Percentiles rank a stretch among this genome's conserved stretches.
phyloP scores from a whole-genome alignment of 2,329 filamentous ascomycete species.

The Chaetomium sp. region DNA sequence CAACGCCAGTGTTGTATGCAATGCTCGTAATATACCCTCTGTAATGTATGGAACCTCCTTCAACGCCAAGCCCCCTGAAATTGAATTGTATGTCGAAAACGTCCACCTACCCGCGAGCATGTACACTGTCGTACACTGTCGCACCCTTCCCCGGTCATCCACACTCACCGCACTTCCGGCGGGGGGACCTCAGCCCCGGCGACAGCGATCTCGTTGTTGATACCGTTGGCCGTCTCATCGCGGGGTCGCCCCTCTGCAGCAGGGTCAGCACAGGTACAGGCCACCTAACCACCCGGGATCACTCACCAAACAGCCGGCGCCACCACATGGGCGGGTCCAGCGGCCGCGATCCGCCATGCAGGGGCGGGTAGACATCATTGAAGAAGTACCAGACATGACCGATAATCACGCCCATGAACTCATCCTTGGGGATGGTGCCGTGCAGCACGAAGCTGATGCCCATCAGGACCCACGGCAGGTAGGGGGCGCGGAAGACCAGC shows the following conservation, averaged over 20 bases:
- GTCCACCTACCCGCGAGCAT: neutral
- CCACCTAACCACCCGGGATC: neutral
- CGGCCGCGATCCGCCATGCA: slow-evolving; percentile 81
- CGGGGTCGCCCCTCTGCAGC: slow-evolving; percentile 49
- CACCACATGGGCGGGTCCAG: slow-evolving; percentile 90
- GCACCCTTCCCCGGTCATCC: neutral
- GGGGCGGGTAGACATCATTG: slow-evolving; percentile 89
- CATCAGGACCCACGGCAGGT: slow-evolving; percentile 94
- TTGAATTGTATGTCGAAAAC: slow-evolving; percentile 4
- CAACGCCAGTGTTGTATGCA: slow-evolving; percentile 28
- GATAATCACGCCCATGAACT: slow-evolving; percentile 92
- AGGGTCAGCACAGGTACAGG: neutral
- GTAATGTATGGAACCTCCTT: neutral
- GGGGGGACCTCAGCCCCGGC: slow-evolving; percentile 49
- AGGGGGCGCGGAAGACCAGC: slow-evolving; percentile 89
- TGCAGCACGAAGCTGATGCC: slow-evolving; percentile 90
- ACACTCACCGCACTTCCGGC: slow-evolving; percentile 41
- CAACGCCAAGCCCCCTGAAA: slow-evolving; percentile 23
- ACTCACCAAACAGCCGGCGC: slow-evolving; percentile 72
- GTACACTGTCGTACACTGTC: neutral
- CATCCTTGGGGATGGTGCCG: slow-evolving; percentile 87
- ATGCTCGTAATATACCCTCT: slow-evolving; percentile 15
- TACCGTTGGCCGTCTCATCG: slow-evolving; percentile 53
- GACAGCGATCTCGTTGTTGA: slow-evolving; percentile 65
- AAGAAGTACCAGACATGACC: slow-evolving; percentile 99